Evolutionary conservation across 139 green algal genomes (phyloP), one percentile per base, ranked within the genome.

Genomic region (Trebouxia sp.): DNA sequence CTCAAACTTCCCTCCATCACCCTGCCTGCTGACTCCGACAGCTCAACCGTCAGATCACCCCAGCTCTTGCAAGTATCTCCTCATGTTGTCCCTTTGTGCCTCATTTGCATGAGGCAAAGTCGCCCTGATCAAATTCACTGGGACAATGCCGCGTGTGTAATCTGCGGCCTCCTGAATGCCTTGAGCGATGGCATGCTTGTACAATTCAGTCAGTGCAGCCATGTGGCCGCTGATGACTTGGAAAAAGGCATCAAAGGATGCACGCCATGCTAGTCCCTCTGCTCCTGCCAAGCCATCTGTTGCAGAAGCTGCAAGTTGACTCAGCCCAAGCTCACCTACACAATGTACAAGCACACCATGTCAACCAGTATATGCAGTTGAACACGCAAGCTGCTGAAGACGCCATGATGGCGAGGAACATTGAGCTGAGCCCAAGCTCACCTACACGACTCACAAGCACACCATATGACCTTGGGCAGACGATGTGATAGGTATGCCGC

Each of bases 91-190:
- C 17, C 75, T 76, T 78, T 86, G 81, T 45, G 62, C 30, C 50
- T 87, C 78, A 24, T 26, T 77, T 17, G 75, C 50, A 79, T 88
- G 86, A 4, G 79, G 86, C 69, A 87, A 58, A n/a, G 81, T 62
- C 28, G 79, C 79, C 8, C 84, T 41, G 37, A 88, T 80, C 42
- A 90, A 50, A n/a, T 53, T 37, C 20, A 88, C 80, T 26, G 86
- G 86, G 43, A 86, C 66, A 9, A 88, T 76, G 4, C 17, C 51
- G 26, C 76, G 66, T 26, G 82, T 76, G 35, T 78, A 77, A 22
- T 85, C 70, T 10, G 76, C 79, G 12, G 75, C 84, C 43, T 69
- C 83, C 39, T 65, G 58, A 45, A 70, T 65, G 1, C 82, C 84
- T 37, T 85, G 81, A 20, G n/a, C 75, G 17, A 41, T 67, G 12